Percentiles rank a stretch among this genome's conserved stretches.
Conservation (phyloP, 139 green algal genomes). For the Coelastrella sp. region DNA sequence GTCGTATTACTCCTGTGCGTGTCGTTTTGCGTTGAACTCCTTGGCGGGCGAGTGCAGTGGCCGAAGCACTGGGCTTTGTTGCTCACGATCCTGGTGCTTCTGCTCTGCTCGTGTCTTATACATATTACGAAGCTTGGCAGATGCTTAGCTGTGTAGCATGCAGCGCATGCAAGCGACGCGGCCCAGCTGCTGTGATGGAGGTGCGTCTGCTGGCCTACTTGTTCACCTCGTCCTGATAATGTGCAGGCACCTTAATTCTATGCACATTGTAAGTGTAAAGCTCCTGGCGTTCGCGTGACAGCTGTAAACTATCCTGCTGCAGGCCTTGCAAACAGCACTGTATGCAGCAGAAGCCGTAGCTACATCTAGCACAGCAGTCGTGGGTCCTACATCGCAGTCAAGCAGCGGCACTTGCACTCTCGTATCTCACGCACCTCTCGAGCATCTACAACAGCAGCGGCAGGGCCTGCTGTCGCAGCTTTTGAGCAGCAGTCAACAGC, state of each 20-base stretch:
- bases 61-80: not conserved
- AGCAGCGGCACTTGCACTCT: not conserved
- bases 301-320: not conserved
- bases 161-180: not conserved
- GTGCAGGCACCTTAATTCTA: not conserved
- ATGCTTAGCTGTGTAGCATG: not conserved
- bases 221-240: too few species aligned
- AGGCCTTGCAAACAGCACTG: not conserved
- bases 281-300: too few species aligned
- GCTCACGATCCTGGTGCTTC: not conserved
- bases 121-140: not conserved
- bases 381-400: not conserved
- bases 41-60: not conserved
- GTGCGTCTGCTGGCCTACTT: not conserved
- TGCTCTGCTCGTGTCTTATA: not conserved
- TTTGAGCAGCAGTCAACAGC: slow-evolving; percentile 18
- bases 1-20: too few species aligned
- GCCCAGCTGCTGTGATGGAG: not conserved
- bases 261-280: not conserved
- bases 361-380: not conserved
- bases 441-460: not conserved
- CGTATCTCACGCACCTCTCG: not conserved
- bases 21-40: too few species aligned
- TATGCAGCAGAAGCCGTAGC: not conserved
- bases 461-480: not conserved